A percentile compares a stretch with the other conserved stretches of the same genome.
These are phyloP conservation scores for Candida koratica DNA, from an alignment of 805 yeast genomes.

Conservation along the genomic window DNA sequence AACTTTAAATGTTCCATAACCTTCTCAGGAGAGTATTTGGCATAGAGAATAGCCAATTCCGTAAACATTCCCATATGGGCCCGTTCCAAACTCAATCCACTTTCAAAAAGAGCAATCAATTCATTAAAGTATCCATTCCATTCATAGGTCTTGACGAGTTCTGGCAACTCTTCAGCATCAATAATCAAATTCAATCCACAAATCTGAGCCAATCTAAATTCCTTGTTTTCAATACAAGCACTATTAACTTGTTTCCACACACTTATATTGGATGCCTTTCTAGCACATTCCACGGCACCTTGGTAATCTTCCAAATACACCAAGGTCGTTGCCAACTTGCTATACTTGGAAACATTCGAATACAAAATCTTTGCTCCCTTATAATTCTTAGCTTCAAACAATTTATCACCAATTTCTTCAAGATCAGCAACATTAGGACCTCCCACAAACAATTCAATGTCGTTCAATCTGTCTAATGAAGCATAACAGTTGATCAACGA, in stretches of 20 bases:
- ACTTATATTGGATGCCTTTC: constrained; percentile 88
- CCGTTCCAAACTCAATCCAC: constrained; percentile 93
- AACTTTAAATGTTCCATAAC: constrained; percentile 95
- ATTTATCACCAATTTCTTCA: constrained; percentile 87
- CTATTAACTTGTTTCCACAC: constrained; percentile 98
- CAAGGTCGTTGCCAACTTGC: constrained; percentile 93
- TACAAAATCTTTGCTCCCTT: constrained; percentile 90
- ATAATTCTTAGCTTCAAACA: constrained; percentile 76
- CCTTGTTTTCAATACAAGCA: constrained; percentile 93
- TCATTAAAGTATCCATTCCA: constrained; percentile 87
- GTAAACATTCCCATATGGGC: constrained; percentile 99
- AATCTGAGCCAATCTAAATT: constrained; percentile 95
- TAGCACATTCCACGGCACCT: constrained; percentile 96
- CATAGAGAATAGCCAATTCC: constrained; percentile 84
- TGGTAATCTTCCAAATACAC: constrained; percentile 91
- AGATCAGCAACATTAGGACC: constrained; percentile 91
- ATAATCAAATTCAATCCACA: constrained; percentile 96
- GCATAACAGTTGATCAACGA: constrained; percentile 88
- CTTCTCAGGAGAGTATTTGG: constrained; percentile 84
- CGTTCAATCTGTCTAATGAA: constrained; percentile 64
- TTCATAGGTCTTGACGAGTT: constrained; percentile 83
- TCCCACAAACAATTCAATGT: constrained; percentile 78
- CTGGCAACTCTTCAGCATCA: constrained; percentile 95
- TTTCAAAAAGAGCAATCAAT: constrained; percentile 87
- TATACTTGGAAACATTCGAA: constrained; percentile 84